A percentile compares a stretch with the other conserved stretches of the same genome.
Conservation (phyloP, 805 yeast genomes). For the Ogataea nitratoaversa region DNA sequence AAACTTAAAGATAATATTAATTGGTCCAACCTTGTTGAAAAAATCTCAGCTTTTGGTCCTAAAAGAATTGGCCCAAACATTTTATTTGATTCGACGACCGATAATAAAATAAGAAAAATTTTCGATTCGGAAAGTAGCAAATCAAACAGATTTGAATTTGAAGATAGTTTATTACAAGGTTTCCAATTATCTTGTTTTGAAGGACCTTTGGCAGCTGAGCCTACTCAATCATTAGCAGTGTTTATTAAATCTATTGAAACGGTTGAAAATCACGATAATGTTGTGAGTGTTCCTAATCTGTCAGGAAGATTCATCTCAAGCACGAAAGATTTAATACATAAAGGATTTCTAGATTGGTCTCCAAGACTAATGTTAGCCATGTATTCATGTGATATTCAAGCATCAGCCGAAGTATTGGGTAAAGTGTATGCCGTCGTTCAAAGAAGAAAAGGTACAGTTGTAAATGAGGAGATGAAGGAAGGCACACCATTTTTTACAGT, state of each 20-base stretch:
- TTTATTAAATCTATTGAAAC: constrained; percentile 38
- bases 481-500: constrained; percentile 96
- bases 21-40: constrained; percentile 30
- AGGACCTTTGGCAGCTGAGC: constrained; percentile 90
- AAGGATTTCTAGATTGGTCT: constrained; percentile 71
- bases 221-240: constrained; percentile 75
- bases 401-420: constrained; percentile 90
- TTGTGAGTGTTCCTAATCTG: constrained; percentile 38
- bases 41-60: constrained; percentile 71
- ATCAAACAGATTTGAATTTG: constrained; percentile 35
- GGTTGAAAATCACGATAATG: constrained; percentile 24
- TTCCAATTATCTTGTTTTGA: constrained; percentile 76
- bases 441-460: constrained; percentile 76
- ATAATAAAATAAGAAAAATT: constrained; percentile 33
- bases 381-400: constrained; percentile 93
- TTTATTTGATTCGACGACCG: constrained; percentile 49
- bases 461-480: constrained; percentile 93
- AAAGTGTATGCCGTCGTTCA: constrained; percentile 94
- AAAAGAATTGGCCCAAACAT: constrained; percentile 72
- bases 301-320: constrained; percentile 72
- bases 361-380: constrained; percentile 90
- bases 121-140: not conserved
- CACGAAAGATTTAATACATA: constrained; percentile 69
- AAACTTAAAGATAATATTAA: constrained; percentile 24
- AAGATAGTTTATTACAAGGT: constrained; percentile 70